Evolutionary conservation across 768 basidiomycete genomes (phyloP).

Genomic region (Agrocybe praecox): DNA sequence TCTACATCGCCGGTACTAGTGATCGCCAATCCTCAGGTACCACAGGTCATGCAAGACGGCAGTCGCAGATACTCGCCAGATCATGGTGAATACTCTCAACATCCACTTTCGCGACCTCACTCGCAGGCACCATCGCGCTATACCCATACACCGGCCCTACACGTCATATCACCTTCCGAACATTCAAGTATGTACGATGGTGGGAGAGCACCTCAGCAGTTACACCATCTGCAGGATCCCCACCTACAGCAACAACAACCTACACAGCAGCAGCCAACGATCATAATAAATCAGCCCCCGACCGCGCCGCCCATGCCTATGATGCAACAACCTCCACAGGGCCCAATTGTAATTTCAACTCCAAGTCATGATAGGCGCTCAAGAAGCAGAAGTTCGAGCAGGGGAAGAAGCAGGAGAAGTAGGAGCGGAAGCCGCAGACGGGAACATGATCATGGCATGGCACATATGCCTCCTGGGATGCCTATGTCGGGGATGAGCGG

Average conservation of each 20-base stretch:
- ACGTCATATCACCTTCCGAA: slow-evolving; percentile 19
- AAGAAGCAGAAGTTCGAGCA: not conserved
- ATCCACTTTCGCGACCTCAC: no score
- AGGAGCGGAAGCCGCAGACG: not conserved
- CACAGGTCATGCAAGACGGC: slow-evolving; percentile 17
- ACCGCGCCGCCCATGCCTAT: not conserved
- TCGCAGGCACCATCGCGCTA: slow-evolving; percentile 6
- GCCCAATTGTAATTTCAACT: slow-evolving; percentile 18
- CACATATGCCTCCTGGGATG: slow-evolving; percentile 3
- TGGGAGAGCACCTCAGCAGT: not conserved
- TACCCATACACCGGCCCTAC: slow-evolving; percentile 12
- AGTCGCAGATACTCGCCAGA: slow-evolving; percentile 5
- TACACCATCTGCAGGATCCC: not conserved
- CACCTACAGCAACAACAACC: slow-evolving; percentile 14
- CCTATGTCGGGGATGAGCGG: no score
- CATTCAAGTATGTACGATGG: slow-evolving; percentile 16
- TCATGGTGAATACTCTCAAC: not conserved
- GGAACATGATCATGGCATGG: slow-evolving; percentile 1
- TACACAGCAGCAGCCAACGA: slow-evolving; percentile 27
- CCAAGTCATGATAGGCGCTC: slow-evolving; percentile 7
- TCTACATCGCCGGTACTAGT: slow-evolving; percentile 8
- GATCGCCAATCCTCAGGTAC: slow-evolving; percentile 18
- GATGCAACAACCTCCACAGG: slow-evolving; percentile 22
- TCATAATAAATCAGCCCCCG: slow-evolving; percentile 27
- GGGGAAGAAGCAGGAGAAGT: not conserved